Percentiles rank a stretch among this genome's conserved stretches.
These are phyloP conservation scores for Streptanthus diversifolius DNA, from an alignment of 345 rosid species.

Conservation along the genomic window DNA sequence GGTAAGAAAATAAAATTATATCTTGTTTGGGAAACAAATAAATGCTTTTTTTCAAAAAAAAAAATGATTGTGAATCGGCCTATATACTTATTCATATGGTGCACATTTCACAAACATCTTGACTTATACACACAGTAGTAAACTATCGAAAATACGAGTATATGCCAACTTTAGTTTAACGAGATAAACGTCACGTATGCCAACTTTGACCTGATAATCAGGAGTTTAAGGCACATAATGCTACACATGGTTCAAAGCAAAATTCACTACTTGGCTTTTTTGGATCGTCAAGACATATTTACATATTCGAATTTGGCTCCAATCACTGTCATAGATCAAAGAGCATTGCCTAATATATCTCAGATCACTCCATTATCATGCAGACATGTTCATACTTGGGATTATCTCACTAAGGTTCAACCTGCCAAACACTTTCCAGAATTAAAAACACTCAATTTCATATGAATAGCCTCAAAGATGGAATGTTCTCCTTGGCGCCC, in stretches of 20 bases:
- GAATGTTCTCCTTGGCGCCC: not conserved
- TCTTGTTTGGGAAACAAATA: not conserved
- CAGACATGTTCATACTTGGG: slow-evolving; percentile 3
- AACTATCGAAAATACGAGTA: not conserved
- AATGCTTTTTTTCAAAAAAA: not conserved
- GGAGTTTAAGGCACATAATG: not conserved
- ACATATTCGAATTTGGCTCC: too few species aligned
- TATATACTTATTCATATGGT: not conserved
- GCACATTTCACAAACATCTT: not conserved
- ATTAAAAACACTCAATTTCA: not conserved
- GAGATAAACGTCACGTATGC: not conserved
- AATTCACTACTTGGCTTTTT: not conserved
- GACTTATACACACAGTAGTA: not conserved
- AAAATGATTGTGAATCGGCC: not conserved
- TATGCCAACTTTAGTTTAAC: not conserved
- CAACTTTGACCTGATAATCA: not conserved
- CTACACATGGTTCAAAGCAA: not conserved
- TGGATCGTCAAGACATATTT: not conserved
- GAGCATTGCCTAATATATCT: not conserved
- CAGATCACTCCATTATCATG: not conserved
- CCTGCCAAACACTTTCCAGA: not conserved
- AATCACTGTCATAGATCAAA: not conserved
- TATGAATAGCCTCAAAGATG: not conserved
- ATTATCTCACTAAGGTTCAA: not conserved
- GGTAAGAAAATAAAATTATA: not conserved